Evolutionary conservation across 1,139 yeast genomes (phyloP).

Genomic region (Sugiyamaella neomexicana): DNA sequence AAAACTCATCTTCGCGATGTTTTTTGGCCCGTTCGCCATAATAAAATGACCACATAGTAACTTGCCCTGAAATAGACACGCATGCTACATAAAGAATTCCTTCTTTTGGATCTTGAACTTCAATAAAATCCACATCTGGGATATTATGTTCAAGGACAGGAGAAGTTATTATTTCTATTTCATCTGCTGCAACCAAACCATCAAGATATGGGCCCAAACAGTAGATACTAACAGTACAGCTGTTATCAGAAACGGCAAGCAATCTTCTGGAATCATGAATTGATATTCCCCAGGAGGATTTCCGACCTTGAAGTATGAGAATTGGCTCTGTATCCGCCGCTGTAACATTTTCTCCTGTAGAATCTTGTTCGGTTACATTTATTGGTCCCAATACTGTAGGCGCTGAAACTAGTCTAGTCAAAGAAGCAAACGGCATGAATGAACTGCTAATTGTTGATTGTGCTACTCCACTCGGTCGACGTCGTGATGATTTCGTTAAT

Average conservation of each 20-base stretch:
- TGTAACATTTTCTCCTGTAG: slow-evolving; percentile 19
- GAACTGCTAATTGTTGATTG: background rate
- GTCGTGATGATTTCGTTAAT: background rate
- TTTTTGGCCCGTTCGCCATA: slow-evolving; percentile 17
- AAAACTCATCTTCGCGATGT: background rate
- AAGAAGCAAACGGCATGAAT: background rate
- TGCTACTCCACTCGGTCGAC: background rate
- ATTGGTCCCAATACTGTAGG: background rate
- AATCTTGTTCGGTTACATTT: background rate
- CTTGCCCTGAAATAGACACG: slow-evolving; percentile 34
- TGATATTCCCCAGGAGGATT: slow-evolving; percentile 71
- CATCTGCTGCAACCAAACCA: slow-evolving; percentile 8
- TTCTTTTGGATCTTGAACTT: slow-evolving; percentile 17
- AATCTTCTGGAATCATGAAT: slow-evolving; percentile 42
- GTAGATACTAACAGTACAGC: slow-evolving; percentile 36
- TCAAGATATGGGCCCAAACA: slow-evolving; percentile 14
- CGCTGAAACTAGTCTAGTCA: background rate
- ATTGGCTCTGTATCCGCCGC: slow-evolving; percentile 37
- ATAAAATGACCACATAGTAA: slow-evolving; percentile 33
- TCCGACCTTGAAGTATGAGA: slow-evolving; percentile 43
- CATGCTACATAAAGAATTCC: slow-evolving; percentile 28
- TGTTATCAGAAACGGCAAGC: slow-evolving; percentile 59
- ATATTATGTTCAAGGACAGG: slow-evolving; percentile 56
- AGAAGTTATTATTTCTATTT: slow-evolving; percentile 29
- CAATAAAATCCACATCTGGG: slow-evolving; percentile 54